Evolutionary conservation across 768 basidiomycete species (phyloP).

Genomic region (Leucocoprinus birnbaumii): DNA sequence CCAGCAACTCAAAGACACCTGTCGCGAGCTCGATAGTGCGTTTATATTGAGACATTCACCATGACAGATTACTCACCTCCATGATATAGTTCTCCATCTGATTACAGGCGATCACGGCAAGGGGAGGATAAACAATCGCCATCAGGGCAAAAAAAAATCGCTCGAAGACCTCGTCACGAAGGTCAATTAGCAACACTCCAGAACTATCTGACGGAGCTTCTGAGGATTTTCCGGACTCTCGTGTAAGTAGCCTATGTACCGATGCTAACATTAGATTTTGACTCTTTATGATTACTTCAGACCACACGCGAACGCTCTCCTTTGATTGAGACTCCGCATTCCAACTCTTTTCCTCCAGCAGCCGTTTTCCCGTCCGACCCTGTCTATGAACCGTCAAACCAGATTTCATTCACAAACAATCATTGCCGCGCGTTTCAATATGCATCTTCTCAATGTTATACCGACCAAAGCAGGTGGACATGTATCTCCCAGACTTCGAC

Average conservation of each 20-base stretch:
- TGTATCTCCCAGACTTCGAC: background rate
- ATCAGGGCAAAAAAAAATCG: background rate
- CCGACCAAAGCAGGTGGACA: background rate
- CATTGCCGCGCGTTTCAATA: background rate
- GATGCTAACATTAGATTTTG: background rate
- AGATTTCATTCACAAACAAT: background rate
- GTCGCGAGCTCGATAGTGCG: slow-evolving; percentile 33
- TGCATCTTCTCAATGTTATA: background rate
- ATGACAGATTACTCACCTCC: background rate
- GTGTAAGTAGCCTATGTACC: background rate
- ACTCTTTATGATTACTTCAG: background rate
- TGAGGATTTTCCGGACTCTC: background rate
- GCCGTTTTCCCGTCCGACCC: background rate
- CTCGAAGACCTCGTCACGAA: background rate
- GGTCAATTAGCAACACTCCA: slow-evolving; percentile 1
- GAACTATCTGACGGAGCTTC: background rate
- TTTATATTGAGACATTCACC: background rate
- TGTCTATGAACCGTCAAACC: background rate
- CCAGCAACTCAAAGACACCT: slow-evolving; percentile 73
- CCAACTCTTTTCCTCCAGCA: background rate
- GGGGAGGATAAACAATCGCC: no score
- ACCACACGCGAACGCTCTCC: background rate
- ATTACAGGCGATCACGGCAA: slow-evolving; percentile 8
- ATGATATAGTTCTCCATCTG: slow-evolving; percentile 1
- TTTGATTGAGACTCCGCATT: background rate